A percentile compares a stretch with the other conserved stretches of the same genome.
Evolutionary conservation across 768 basidiomycete species (phyloP).

Genomic region (Amanita fuliginea): DNA sequence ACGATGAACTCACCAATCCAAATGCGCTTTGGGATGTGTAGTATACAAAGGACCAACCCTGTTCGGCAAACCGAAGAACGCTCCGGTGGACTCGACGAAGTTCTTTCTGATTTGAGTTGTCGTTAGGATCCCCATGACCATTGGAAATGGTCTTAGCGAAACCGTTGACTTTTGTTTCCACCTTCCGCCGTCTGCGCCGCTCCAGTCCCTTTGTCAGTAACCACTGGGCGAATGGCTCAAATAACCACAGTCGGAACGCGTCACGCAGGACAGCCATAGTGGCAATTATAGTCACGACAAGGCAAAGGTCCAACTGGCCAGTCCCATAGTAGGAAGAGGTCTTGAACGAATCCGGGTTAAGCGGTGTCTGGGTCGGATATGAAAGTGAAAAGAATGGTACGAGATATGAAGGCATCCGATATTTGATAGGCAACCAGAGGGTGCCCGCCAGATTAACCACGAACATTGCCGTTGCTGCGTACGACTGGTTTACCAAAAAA

Average conservation of each 20-base stretch:
- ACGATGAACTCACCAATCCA: constrained; percentile 64
- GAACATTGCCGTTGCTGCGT: neutral
- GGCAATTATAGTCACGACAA: constrained; percentile 74
- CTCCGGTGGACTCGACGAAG: constrained; percentile 54
- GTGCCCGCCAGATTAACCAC: constrained; percentile 9
- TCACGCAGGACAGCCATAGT: constrained; percentile 86
- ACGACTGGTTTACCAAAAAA: neutral
- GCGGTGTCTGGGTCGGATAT: constrained; percentile 48
- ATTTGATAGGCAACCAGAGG: constrained; percentile 6
- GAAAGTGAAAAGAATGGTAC: constrained; percentile 67
- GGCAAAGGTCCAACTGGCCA: constrained; percentile 68
- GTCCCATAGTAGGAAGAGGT: constrained; percentile 58
- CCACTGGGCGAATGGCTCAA: constrained; percentile 76
- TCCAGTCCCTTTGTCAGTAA: constrained; percentile 50
- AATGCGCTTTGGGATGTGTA: constrained; percentile 65
- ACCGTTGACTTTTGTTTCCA: constrained; percentile 18
- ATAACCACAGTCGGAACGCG: constrained; percentile 54
- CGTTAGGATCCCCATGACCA: constrained; percentile 19
- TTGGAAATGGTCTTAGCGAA: constrained; percentile 12
- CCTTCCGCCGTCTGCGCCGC: constrained; percentile 14
- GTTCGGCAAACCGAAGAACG: constrained; percentile 86
- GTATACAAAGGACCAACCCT: constrained; percentile 85
- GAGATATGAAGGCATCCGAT: constrained; percentile 42
- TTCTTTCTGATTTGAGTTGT: constrained; percentile 28
- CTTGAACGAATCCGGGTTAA: constrained; percentile 59